Evolutionary conservation across 192 early-diverging fungal genomes (phyloP).

Genomic region (Rhizophlyctis rosea): DNA sequence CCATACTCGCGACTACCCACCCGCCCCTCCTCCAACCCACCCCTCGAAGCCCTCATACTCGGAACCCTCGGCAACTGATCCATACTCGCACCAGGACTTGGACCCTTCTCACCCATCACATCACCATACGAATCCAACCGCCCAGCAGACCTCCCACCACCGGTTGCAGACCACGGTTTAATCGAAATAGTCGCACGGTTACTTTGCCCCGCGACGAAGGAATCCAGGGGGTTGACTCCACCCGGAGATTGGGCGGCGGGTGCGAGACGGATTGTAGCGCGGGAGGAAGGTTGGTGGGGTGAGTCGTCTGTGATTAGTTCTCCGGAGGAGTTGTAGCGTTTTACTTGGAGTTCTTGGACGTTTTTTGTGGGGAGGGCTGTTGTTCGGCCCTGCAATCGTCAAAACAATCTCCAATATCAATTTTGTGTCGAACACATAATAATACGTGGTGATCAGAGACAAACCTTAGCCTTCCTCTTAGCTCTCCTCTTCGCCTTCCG

Average conservation of each 20-base stretch:
- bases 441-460: neutral
- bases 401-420: too few relatives aligned
- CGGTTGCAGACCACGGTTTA: conserved; percentile 1
- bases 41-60: conserved; percentile 8
- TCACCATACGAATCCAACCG: too few relatives aligned
- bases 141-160: conserved; percentile 9
- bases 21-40: neutral
- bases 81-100: too few relatives aligned
- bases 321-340: conserved; percentile 40
- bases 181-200: neutral
- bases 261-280: neutral
- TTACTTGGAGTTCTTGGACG: conserved; percentile 34
- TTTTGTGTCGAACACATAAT: conserved; percentile 1
- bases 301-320: conserved; percentile 25
- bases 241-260: conserved; percentile 1
- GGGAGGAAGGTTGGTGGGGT: neutral
- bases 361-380: conserved; percentile 6
- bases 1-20: neutral
- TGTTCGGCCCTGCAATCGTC: conserved; percentile 19
- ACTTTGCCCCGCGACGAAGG: too few relatives aligned
- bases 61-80: too few relatives aligned
- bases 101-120: too few relatives aligned
- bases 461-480: conserved; percentile 36
- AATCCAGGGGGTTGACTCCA: neutral
- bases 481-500: conserved; percentile 23